A percentile compares a stretch with the other conserved stretches of the same genome.
These are phyloP conservation scores for Rubia yunnanensis DNA, from an alignment of 257 asterid genomes.

Conservation along the genomic window DNA sequence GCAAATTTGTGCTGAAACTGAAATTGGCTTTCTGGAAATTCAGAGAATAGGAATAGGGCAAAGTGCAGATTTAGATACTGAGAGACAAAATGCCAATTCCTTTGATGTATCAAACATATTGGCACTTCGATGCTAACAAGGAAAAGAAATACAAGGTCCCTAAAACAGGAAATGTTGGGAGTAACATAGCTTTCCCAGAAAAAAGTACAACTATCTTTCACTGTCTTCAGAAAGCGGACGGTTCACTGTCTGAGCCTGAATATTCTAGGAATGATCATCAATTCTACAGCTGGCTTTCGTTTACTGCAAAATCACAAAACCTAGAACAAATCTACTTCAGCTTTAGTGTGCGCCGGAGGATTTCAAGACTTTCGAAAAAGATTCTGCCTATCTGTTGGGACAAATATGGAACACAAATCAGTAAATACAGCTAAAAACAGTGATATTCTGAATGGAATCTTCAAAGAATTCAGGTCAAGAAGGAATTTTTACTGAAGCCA, in stretches of 20 bases:
- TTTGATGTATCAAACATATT: no score
- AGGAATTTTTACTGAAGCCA: background rate
- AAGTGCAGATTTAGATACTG: background rate
- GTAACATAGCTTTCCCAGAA: background rate
- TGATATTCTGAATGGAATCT: background rate
- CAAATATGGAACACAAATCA: background rate
- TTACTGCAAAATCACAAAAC: background rate
- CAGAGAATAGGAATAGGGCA: background rate
- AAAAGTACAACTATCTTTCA: conserved; percentile 6
- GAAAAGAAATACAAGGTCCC: background rate
- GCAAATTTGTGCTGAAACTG: background rate
- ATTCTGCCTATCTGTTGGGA: conserved; percentile 6
- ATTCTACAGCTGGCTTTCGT: conserved; percentile 13
- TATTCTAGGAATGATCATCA: background rate
- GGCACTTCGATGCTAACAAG: no score
- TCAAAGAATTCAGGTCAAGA: background rate
- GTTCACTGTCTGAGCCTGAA: conserved; percentile 1
- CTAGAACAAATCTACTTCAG: background rate
- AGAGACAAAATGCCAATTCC: background rate
- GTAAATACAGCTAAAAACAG: background rate
- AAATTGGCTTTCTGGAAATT: background rate
- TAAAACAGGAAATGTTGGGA: background rate
- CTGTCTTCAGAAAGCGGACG: background rate
- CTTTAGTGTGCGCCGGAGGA: background rate
- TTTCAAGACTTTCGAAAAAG: background rate